Conservation (phyloP, 352 stramenopile genomes). For the Elongisporangium prolatum region DNA sequence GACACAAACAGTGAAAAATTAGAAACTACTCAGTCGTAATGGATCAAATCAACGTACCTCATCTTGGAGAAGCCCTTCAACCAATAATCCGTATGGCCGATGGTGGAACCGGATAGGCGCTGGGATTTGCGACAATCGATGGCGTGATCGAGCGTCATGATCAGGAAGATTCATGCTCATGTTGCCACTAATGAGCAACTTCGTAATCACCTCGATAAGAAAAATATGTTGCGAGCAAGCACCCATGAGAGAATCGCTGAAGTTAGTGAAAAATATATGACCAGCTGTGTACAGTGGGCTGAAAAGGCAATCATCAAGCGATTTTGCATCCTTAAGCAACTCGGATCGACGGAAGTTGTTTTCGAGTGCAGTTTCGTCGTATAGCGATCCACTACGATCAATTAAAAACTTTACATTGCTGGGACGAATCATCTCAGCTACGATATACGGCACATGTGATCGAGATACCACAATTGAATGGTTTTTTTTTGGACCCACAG, state of each 20-base stretch:
- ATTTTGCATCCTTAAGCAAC: slow-evolving; percentile 49
- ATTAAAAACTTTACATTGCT: slow-evolving; percentile 74
- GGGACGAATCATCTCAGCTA: slow-evolving; percentile 65
- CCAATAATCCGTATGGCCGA: slow-evolving; percentile 45
- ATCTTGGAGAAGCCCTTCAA: slow-evolving; percentile 50
- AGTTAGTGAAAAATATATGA: slow-evolving; percentile 70
- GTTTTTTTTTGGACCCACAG: slow-evolving; percentile 5
- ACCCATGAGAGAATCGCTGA: slow-evolving; percentile 63
- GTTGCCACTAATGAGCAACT: slow-evolving; percentile 58
- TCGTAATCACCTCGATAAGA: slow-evolving; percentile 63
- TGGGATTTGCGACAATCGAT: slow-evolving; percentile 51
- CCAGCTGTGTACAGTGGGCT: slow-evolving; percentile 53
- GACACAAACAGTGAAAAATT: slow-evolving; percentile 3
- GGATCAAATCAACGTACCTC: slow-evolving; percentile 34
- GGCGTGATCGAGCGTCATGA: slow-evolving; percentile 28
- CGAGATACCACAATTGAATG: slow-evolving; percentile 1
- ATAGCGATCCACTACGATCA: slow-evolving; percentile 40
- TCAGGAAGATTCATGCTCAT: slow-evolving; percentile 44
- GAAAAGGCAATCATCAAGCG: slow-evolving; percentile 51
- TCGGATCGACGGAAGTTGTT: slow-evolving; percentile 34
- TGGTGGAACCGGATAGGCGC: slow-evolving; percentile 55
- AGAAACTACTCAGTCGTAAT: not conserved
- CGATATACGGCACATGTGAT: slow-evolving; percentile 37
- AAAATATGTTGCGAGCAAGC: slow-evolving; percentile 51
- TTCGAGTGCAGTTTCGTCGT: slow-evolving; percentile 26